These are phyloP conservation scores for Kappamyces sp. DNA, from an alignment of 192 early-diverging fungal genomes.

Conservation along the genomic window DNA sequence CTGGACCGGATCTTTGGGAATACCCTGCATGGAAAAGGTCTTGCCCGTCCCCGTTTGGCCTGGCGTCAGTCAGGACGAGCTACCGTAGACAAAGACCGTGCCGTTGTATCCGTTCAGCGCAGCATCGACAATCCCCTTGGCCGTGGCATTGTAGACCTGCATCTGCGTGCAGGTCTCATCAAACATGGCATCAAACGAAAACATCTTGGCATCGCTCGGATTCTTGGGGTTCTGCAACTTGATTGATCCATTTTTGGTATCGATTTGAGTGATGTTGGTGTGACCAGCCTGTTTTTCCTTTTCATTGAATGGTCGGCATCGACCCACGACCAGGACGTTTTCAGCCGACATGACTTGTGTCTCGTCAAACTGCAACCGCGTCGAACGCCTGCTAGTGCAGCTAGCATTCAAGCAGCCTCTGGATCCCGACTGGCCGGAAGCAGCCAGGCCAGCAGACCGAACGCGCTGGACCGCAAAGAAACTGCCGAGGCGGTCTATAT, in stretches of 20 bases:
- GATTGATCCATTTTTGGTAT: constrained; percentile 31
- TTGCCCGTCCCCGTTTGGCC: constrained; percentile 50
- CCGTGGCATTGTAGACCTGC: constrained; percentile 56
- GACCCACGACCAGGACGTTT: constrained; percentile 43
- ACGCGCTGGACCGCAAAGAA: too few species aligned
- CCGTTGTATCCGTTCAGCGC: constrained; percentile 58
- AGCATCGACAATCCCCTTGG: constrained; percentile 50
- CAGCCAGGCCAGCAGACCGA: too few species aligned
- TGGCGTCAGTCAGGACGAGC: neutral
- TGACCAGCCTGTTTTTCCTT: constrained; percentile 45
- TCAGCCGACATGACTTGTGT: constrained; percentile 18
- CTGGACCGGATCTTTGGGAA: constrained; percentile 40
- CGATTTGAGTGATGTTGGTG: constrained; percentile 38
- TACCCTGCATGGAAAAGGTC: constrained; percentile 61
- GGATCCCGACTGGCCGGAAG: too few species aligned
- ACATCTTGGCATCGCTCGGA: constrained; percentile 43
- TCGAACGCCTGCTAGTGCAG: too few species aligned
- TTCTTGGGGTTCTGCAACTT: constrained; percentile 41
- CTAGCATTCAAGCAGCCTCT: too few species aligned
- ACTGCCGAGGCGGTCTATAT: too few species aligned
- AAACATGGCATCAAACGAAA: constrained; percentile 57
- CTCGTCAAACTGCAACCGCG: too few species aligned
- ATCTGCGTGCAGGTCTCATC: constrained; percentile 48
- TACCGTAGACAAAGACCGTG: constrained; percentile 58
- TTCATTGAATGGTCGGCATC: constrained; percentile 57